phyloP scores from a whole-genome alignment of 176 grass and related monocot species.

The Aegilops bicornis region DNA sequence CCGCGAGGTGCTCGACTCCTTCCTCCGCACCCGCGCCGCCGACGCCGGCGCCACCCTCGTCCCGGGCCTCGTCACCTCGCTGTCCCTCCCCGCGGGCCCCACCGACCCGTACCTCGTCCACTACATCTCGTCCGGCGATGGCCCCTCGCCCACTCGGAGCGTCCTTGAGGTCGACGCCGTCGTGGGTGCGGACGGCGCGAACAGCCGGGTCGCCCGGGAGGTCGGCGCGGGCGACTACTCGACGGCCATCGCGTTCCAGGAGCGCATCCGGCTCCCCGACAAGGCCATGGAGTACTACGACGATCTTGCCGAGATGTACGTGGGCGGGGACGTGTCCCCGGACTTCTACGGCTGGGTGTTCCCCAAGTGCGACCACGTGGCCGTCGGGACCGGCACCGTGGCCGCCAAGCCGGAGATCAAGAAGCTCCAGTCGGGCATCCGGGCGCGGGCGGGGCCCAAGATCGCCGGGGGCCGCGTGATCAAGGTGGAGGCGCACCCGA shows the following conservation, averaged over 20 bases:
- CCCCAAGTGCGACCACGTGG: slow-evolving; percentile 96
- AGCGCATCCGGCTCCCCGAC: slow-evolving; percentile 79
- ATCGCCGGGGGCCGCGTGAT: slow-evolving; percentile 72
- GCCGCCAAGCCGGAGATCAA: slow-evolving; percentile 74
- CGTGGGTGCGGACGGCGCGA: slow-evolving; percentile 88
- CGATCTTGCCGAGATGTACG: slow-evolving; percentile 97
- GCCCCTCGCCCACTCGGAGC: neutral
- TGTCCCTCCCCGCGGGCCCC: slow-evolving; percentile 42
- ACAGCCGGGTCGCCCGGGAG: slow-evolving; percentile 78
- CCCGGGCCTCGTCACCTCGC: slow-evolving; percentile 70
- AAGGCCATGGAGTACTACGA: slow-evolving; percentile 69
- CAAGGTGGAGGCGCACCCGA: slow-evolving; percentile 86
- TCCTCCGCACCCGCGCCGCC: slow-evolving; percentile 61
- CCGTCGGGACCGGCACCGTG: slow-evolving; percentile 82
- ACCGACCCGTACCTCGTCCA: slow-evolving; percentile 59
- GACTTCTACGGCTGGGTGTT: slow-evolving; percentile 99
- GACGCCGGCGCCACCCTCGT: slow-evolving; percentile 57
- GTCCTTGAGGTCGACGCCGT: slow-evolving; percentile 72
- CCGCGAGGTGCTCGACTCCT: slow-evolving; percentile 90
- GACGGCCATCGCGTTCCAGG: slow-evolving; percentile 98
- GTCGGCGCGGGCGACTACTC: slow-evolving; percentile 76
- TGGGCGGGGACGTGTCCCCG: slow-evolving; percentile 81
- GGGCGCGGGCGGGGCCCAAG: slow-evolving; percentile 61
- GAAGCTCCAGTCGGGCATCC: slow-evolving; percentile 57
- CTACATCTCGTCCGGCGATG: slow-evolving; percentile 48